phyloP scores from a whole-genome alignment of 345 rosid genomes.

The Eucalyptus viminalis region DNA sequence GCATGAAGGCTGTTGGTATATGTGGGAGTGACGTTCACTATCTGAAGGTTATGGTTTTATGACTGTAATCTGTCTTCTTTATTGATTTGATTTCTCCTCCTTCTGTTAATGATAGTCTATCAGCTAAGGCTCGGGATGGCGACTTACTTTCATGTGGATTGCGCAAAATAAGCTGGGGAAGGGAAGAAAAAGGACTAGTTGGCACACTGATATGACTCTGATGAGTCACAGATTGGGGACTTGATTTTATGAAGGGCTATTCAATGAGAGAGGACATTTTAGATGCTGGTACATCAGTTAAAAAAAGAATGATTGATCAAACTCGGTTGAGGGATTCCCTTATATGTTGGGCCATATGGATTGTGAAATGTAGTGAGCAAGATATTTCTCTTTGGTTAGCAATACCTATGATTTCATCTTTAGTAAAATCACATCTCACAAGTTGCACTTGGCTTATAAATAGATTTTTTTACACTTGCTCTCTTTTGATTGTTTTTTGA shows the following conservation, averaged over 20 bases:
- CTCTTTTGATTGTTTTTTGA: not conserved
- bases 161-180: not conserved
- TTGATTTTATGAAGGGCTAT: not conserved
- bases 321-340: not conserved
- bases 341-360: not conserved
- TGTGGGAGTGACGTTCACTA: slow-evolving; percentile 98
- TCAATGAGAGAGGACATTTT: not conserved
- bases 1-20: slow-evolving; percentile 91
- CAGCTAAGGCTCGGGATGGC: not conserved
- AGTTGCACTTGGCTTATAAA: not conserved
- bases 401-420: not conserved
- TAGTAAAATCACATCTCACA: not conserved
- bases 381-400: not conserved
- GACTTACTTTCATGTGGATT: not conserved
- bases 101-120: not conserved
- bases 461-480: not conserved
- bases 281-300: not conserved
- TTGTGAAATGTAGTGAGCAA: not conserved
- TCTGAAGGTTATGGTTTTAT: slow-evolving; percentile 46
- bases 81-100: not conserved
- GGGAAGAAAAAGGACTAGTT: not conserved
- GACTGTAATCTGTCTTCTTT: not conserved
- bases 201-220: not conserved
- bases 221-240: not conserved
- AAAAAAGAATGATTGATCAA: not conserved